phyloP scores from a whole-genome alignment of 1,284 basidiomycete genomes.

The Melampsora abietis-canadensis region DNA sequence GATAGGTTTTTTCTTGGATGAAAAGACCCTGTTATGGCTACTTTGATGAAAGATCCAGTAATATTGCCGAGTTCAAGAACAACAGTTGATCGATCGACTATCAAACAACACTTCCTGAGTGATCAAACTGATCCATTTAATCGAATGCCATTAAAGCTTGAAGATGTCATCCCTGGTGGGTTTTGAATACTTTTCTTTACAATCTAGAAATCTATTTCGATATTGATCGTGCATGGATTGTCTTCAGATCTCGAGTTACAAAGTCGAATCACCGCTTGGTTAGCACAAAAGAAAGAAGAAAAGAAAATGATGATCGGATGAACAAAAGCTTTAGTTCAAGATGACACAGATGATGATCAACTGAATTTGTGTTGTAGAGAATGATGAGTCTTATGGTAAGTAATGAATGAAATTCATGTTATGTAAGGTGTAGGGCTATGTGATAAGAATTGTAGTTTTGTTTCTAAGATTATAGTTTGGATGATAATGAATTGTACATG shows the following conservation, averaged over 20 bases:
- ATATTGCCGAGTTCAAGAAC: conserved; percentile 77
- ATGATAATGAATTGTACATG: no score
- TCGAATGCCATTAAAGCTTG: conserved; percentile 62
- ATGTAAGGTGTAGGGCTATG: no score
- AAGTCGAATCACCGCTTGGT: conserved; percentile 28
- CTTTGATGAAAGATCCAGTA: conserved; percentile 94
- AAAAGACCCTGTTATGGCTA: conserved; percentile 84
- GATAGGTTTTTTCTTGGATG: neutral
- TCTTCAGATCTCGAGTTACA: conserved; percentile 23
- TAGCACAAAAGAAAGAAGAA: conserved; percentile 21
- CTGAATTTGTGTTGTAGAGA: no score
- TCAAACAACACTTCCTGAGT: conserved; percentile 89
- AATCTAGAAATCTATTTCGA: neutral
- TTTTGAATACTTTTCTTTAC: neutral
- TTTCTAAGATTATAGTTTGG: no score
- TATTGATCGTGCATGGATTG: neutral
- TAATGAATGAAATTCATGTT: no score
- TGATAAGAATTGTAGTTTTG: no score
- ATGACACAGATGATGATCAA: no score
- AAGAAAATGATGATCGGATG: neutral
- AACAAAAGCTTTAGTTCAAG: no score
- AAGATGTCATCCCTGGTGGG: conserved; percentile 50
- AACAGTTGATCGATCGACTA: conserved; percentile 83
- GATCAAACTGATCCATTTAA: conserved; percentile 90
- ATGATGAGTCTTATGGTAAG: no score